Evolutionary conservation across 2,329 filamentous ascomycete genomes (phyloP), one percentile per base, ranked within the genome.

Genomic region (Cladosporium phlei): DNA sequence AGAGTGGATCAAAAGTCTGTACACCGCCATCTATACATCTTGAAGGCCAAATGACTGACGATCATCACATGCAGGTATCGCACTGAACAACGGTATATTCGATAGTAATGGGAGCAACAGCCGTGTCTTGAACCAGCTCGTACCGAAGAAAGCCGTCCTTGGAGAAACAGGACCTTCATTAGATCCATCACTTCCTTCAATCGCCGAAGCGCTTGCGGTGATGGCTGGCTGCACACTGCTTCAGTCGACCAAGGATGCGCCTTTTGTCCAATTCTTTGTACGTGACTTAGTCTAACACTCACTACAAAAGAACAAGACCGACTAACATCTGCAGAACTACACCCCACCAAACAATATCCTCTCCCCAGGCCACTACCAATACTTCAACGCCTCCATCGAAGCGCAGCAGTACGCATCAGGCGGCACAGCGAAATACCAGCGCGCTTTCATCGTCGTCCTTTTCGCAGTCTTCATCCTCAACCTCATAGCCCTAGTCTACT

Each of bases 341-440:
- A 30, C 43, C 16, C 16, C 25, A 10, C 30, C 33, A 8, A 17
- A 25, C 21, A 43, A 32, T 5, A 43, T 43, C 20, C 12, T 46
- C 4, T 19, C 22, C 5, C 34, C 43, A 8, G 73, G 77, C 0
- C 73, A 74, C 6, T 70, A 73, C 0, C 75, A 86, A 56, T 52
- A 61, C 9, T 90, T 91, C 70, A 77, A 78, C 27, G 83, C 82
- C 1, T 74, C 75, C 0, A 60, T 90, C 3, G 73, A 73, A 38
- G 78, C 76, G 4, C 80, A 87, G 52, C 73, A 86, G 55, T 93
- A 88, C 65, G 79, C 82, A 0, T 87, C 83, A 0, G 81, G 84
- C 1, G 78, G 83, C 37, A 72, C 72, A 0, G 66, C 74, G 29
- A 33, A 52, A 0, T 86, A 83, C 75, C 82, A 88, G 47, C 72